Percentiles rank a stretch among this genome's conserved stretches.
Evolutionary conservation across 805 yeast genomes (phyloP).

Genomic region (Henningerozyma blattae): DNA sequence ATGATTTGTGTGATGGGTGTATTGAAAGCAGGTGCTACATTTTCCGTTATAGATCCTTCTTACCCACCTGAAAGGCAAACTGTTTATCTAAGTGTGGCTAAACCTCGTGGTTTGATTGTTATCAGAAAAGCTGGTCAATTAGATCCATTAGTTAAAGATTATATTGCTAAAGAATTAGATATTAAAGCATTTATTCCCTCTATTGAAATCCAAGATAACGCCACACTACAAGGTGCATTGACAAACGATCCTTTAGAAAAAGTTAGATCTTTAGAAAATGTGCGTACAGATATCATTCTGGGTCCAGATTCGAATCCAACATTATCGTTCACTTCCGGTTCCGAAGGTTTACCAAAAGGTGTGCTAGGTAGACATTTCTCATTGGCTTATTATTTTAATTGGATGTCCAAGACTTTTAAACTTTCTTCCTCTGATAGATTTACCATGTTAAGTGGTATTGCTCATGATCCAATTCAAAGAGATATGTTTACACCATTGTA

Average conservation of each 20-base stretch:
- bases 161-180: conserved; percentile 58
- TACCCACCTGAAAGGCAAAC: conserved; percentile 98
- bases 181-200: conserved; percentile 67
- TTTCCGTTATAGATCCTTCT: conserved; percentile 97
- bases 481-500: conserved; percentile 98
- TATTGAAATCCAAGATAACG: conserved; percentile 67
- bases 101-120: conserved; percentile 83
- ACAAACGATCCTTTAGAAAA: conserved; percentile 38
- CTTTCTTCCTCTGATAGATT: conserved; percentile 72
- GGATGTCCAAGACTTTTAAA: conserved; percentile 89
- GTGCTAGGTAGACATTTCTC: conserved; percentile 97
- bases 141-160: conserved; percentile 66
- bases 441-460: conserved; percentile 97
- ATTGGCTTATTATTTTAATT: conserved; percentile 92
- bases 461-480: conserved; percentile 98
- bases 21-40: conserved; percentile 96
- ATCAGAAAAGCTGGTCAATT: conserved; percentile 82
- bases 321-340: conserved; percentile 90
- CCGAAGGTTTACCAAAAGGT: conserved; percentile 98
- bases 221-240: conserved; percentile 48
- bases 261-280: conserved; percentile 34
- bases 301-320: conserved; percentile 99
- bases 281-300: conserved; percentile 77
- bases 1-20: conserved; percentile 98
- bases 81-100: conserved; percentile 83